Evolutionary conservation across 352 stramenopile species (phyloP), one percentile per base, ranked within the genome.

Genomic region (Phytophthora niederhauseri): DNA sequence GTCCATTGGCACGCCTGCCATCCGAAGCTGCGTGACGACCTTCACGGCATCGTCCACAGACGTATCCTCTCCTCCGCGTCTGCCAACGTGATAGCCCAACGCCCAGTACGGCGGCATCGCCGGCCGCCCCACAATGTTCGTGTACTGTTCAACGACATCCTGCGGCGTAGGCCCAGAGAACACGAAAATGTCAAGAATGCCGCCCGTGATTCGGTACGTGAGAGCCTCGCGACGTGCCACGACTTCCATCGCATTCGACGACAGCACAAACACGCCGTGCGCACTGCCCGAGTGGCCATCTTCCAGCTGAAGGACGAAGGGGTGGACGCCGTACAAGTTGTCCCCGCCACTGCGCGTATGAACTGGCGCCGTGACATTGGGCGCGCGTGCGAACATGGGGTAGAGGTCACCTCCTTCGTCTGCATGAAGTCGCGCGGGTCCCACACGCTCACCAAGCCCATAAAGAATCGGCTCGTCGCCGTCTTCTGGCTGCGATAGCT

Each of bases 231-330:
- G 66, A 48, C 87, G 86, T 19, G 85, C 78, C 31, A 93, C 74
- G 2, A 94, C 86, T 64, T 97, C 91, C 84, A 97, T 95, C 1
- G 88, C 91, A 43, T 97, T 97, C 0, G 85, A 91, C 38, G 90
- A 93, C 1, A 85, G 63, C 54, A 97, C 61, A 38, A 95, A 95
- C 17, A 94, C 63, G 4, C 90, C 91, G 38, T 97, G 86, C 0
- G 91, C 80, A 45, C 49, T 66, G 0, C 86, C 77, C 3, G 74
- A 81, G 0, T 70, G 30, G 0, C 78, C 60, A 8, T 90, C 30
- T 22, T 92, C 80, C 45, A 97, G 20, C 57, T 93, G 92, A 56
- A 96, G 87, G 12, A 80, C 61, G n/a, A 80, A 80, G 0, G 91
- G 91, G 50, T 96, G 88, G 1, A 94, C 82, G 6, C 87, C 86